Percentiles rank a stretch among this genome's conserved stretches.
These are phyloP conservation scores for Crithidia mellificae DNA, from an alignment of 208 protist genomes.

Conservation along the genomic window DNA sequence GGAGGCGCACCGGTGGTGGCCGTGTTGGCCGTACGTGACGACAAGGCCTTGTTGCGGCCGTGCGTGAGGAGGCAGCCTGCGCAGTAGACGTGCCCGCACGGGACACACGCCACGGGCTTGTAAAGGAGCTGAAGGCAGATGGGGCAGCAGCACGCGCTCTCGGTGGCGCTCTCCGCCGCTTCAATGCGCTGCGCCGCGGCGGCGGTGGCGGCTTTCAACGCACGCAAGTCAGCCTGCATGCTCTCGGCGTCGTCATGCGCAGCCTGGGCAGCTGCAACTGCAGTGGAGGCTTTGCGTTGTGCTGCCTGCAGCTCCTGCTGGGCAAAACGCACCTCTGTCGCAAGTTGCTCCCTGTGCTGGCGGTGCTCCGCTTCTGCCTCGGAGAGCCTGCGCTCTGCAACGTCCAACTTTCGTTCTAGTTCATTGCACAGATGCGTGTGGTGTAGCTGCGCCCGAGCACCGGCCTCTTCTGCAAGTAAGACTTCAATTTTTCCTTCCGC, in stretches of 20 bases:
- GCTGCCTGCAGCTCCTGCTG: neutral
- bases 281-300: neutral
- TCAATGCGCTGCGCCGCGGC: conserved; percentile 58
- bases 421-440: neutral
- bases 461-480: neutral
- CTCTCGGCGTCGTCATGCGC: conserved; percentile 11
- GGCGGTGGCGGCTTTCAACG: conserved; percentile 28
- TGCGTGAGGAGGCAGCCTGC: conserved; percentile 57
- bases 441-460: neutral
- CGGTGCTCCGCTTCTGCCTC: neutral
- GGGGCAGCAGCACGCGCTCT: conserved; percentile 74
- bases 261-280: conserved; percentile 5
- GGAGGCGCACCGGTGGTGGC: neutral
- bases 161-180: conserved; percentile 73
- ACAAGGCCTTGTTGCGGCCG: conserved; percentile 42
- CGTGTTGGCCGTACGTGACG: neutral
- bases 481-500: neutral
- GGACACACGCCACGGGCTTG: conserved; percentile 68
- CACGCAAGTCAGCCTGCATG: neutral
- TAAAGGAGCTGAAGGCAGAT: conserved; percentile 66
- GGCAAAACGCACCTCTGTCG: conserved; percentile 1
- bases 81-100: conserved; percentile 90
- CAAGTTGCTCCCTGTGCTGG: neutral
- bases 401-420: neutral
- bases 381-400: neutral